These are phyloP conservation scores for Xerocomellus intermedius DNA, from an alignment of 768 basidiomycete genomes.

Conservation along the genomic window DNA sequence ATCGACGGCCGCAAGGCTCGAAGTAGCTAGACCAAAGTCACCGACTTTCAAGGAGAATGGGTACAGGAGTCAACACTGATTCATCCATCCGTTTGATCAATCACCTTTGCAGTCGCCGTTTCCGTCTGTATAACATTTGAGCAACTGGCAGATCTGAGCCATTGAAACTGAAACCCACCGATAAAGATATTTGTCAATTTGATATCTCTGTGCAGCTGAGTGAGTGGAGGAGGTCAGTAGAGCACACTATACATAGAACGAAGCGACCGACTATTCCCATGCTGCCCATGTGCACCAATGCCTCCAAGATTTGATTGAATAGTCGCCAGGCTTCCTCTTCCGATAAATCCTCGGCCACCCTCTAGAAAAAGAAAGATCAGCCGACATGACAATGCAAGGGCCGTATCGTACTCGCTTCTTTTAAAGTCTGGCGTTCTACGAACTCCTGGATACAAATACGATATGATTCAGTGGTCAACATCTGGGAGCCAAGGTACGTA, in stretches of 20 bases:
- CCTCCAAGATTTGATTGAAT: slow-evolving; percentile 88
- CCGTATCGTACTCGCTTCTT: slow-evolving; percentile 51
- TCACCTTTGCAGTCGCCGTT: slow-evolving; percentile 81
- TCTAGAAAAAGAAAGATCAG: slow-evolving; percentile 34
- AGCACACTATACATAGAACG: not conserved
- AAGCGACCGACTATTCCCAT: slow-evolving; percentile 71
- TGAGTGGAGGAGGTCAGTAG: slow-evolving; percentile 24
- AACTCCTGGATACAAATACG: slow-evolving; percentile 57
- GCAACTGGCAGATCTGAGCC: not conserved
- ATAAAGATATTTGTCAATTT: slow-evolving; percentile 95
- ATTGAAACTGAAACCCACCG: slow-evolving; percentile 45
- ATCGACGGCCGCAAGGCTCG: slow-evolving; percentile 75
- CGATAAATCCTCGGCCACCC: slow-evolving; percentile 74
- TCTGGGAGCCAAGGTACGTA: slow-evolving; percentile 25
- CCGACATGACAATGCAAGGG: not conserved
- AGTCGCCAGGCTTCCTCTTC: slow-evolving; percentile 89
- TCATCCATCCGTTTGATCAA: not conserved
- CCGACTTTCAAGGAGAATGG: slow-evolving; percentile 52
- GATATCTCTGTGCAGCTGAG: slow-evolving; percentile 80
- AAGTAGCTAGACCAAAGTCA: slow-evolving; percentile 90
- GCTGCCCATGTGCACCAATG: slow-evolving; percentile 84
- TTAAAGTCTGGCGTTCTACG: slow-evolving; percentile 86
- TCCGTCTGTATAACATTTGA: slow-evolving; percentile 48
- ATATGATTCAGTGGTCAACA: not conserved
- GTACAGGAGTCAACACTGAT: not conserved